Percentiles rank a stretch among this genome's conserved stretches.
Conservation (phyloP, 495 filamentous ascomycete species). For the Alectoria sarmentosa region DNA sequence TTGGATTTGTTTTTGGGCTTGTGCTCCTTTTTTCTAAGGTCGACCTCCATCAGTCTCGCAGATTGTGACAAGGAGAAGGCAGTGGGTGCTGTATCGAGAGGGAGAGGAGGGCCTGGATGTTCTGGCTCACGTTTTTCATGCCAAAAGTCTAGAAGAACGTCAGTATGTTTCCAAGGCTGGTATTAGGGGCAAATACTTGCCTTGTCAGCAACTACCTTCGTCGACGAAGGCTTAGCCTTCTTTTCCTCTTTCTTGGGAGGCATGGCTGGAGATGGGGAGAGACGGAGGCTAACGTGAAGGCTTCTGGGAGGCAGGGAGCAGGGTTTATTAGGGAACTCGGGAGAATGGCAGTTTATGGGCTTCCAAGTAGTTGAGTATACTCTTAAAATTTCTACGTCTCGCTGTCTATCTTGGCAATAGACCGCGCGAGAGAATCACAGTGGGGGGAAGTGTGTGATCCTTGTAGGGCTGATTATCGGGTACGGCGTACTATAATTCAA, state of each 20-base stretch:
- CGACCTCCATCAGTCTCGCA: not conserved
- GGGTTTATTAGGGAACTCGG: no score
- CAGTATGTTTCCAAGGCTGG: constrained; percentile 13
- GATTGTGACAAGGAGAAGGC: not conserved
- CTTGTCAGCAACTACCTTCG: constrained; percentile 79
- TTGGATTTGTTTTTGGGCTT: constrained; percentile 81
- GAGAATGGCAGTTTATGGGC: not conserved
- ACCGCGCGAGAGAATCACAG: not conserved
- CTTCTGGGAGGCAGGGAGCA: not conserved
- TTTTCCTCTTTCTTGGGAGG: constrained; percentile 81
- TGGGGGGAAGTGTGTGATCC: not conserved
- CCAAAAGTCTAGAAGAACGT: constrained; percentile 65
- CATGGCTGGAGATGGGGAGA: constrained; percentile 48
- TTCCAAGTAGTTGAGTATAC: not conserved
- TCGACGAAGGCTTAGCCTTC: constrained; percentile 60
- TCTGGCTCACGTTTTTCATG: constrained; percentile 82
- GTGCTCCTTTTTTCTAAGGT: constrained; percentile 77
- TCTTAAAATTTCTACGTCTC: not conserved
- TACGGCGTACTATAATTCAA: not conserved
- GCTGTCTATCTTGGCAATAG: not conserved
- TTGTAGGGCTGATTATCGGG: not conserved
- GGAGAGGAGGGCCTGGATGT: constrained; percentile 15
- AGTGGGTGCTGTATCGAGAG: not conserved
- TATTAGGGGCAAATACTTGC: constrained; percentile 32
- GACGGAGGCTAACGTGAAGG: not conserved